Percentiles rank a stretch among this genome's conserved stretches.
These are phyloP conservation scores for Solanum stenotomum DNA, from an alignment of 257 asterid species.

Conservation along the genomic window DNA sequence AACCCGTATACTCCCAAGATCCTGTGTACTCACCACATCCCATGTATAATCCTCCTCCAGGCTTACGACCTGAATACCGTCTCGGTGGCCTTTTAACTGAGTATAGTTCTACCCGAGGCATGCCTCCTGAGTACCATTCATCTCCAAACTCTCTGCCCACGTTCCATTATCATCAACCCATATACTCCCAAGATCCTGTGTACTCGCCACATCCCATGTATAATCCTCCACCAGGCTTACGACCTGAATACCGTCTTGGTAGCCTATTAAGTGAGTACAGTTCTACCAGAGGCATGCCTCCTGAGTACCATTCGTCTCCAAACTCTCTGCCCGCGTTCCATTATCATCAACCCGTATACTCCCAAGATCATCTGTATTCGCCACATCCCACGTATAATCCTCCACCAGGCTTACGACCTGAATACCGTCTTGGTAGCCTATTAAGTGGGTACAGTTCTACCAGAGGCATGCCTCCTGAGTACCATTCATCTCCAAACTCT, in stretches of 20 bases:
- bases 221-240: conserved; percentile 18
- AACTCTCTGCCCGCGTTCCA: not conserved
- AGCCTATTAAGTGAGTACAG: not conserved
- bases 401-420: conserved; percentile 13
- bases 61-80: conserved; percentile 21
- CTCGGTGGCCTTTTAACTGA: not conserved
- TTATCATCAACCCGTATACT: not conserved
- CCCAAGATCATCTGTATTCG: conserved; percentile 20
- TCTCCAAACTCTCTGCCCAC: not conserved
- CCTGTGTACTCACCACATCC: conserved; percentile 15
- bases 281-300: conserved; percentile 1
- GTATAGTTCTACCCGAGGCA: conserved; percentile 6
- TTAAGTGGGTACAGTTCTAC: conserved; percentile 6
- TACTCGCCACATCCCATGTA: conserved; percentile 18
- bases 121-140: conserved; percentile 12
- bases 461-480: conserved; percentile 5
- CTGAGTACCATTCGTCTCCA: conserved; percentile 15
- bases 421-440: conserved; percentile 18
- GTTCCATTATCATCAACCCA: not conserved
- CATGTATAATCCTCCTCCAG: conserved; percentile 20
- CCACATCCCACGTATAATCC: conserved; percentile 17
- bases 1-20: conserved; percentile 9
- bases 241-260: conserved; percentile 20
- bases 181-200: conserved; percentile 15
- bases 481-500: conserved; percentile 4